Evolutionary conservation across 1,284 basidiomycete genomes (phyloP).

Genomic region (Peniophora sp.): DNA sequence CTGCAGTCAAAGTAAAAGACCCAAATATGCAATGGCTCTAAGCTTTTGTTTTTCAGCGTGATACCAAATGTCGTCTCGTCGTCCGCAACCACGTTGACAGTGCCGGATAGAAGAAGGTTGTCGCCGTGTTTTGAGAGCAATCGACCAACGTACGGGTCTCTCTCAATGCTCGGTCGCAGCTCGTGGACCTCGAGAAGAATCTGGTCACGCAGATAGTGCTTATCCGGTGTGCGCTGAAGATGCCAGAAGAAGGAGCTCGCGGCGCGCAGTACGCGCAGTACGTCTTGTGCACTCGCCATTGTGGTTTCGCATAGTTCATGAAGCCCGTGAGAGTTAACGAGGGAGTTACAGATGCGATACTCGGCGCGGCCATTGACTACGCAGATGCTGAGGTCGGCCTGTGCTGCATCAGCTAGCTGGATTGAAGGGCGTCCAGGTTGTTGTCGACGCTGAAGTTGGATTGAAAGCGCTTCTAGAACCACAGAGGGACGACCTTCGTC

Average conservation of each 20-base stretch:
- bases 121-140: neutral
- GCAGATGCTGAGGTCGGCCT: neutral
- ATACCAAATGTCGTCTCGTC: neutral
- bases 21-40: neutral
- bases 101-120: neutral
- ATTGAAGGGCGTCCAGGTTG: too few relatives aligned
- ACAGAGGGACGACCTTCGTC: conserved; percentile 8
- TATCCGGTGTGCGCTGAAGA: conserved; percentile 15
- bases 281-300: too few relatives aligned
- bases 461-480: neutral
- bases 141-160: neutral
- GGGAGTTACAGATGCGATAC: neutral
- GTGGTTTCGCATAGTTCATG: neutral
- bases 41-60: neutral
- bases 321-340: neutral
- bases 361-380: neutral
- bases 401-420: neutral
- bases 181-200: neutral
- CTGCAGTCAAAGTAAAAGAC: neutral
- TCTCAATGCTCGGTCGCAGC: neutral
- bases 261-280: neutral
- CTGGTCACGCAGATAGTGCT: neutral
- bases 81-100: neutral
- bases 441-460: neutral
- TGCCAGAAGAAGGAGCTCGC: conserved; percentile 10